Evolutionary conservation across 2,329 filamentous ascomycete genomes (phyloP).

Genomic region (Rhytidhysteron rufulum): DNA sequence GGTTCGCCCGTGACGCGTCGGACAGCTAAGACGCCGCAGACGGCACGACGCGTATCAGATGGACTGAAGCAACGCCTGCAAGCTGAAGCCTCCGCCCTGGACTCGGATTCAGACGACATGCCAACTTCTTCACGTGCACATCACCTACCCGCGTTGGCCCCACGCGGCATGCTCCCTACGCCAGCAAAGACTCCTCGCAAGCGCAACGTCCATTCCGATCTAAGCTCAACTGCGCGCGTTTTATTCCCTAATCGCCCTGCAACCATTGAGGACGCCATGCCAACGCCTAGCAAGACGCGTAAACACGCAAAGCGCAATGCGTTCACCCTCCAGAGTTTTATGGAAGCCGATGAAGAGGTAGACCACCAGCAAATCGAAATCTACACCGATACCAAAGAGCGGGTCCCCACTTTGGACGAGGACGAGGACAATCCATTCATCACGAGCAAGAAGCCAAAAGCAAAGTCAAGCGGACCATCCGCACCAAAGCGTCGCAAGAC

Average conservation of each 20-base stretch:
- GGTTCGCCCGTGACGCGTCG: slow-evolving; percentile 24
- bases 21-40: slow-evolving; percentile 3
- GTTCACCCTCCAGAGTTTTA: slow-evolving; percentile 35
- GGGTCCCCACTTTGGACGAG: slow-evolving; percentile 63
- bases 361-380: slow-evolving; percentile 57
- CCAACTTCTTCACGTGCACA: slow-evolving; percentile 24
- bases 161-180: slow-evolving; percentile 65
- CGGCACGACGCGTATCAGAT: slow-evolving; percentile 1
- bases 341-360: slow-evolving; percentile 52
- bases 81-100: slow-evolving; percentile 19
- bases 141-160: slow-evolving; percentile 22
- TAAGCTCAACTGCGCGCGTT: slow-evolving; percentile 49
- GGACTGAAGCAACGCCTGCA: slow-evolving; percentile 14
- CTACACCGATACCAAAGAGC: slow-evolving; percentile 76
- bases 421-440: slow-evolving; percentile 71
- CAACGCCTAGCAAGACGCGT: slow-evolving; percentile 57
- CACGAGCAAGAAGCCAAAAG: slow-evolving; percentile 43
- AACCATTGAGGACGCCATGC: slow-evolving; percentile 56
- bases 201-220: slow-evolving; percentile 40
- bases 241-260: slow-evolving; percentile 61
- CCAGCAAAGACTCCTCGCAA: slow-evolving; percentile 75
- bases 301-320: slow-evolving; percentile 52
- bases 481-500: slow-evolving; percentile 51
- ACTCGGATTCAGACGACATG: slow-evolving; percentile 27
- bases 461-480: slow-evolving; percentile 46